A percentile compares a stretch with the other conserved stretches of the same genome.
Conservation (phyloP, 441 rosid species). For the Pelargonium australe region DNA sequence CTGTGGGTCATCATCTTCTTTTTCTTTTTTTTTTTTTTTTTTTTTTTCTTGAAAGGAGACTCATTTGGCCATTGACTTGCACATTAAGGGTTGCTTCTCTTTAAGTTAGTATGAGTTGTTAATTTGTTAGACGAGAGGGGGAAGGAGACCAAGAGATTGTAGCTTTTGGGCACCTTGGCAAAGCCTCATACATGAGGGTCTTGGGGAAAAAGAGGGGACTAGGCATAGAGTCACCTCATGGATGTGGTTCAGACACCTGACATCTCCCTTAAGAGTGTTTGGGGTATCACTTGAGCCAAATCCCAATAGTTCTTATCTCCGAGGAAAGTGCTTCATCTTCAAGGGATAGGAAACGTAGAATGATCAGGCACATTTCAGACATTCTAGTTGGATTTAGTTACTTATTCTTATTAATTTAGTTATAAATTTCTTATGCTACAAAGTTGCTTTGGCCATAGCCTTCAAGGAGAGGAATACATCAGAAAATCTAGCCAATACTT, state of each 20-base stretch:
- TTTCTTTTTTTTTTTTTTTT: neutral
- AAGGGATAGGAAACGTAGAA: neutral
- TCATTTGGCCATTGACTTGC: neutral
- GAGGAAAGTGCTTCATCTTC: neutral
- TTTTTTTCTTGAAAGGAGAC: neutral
- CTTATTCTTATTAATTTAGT: neutral
- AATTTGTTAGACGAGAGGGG: neutral
- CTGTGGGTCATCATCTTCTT: too few relatives aligned
- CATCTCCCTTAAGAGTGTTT: too few relatives aligned
- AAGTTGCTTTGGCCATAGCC: neutral
- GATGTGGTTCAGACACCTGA: neutral
- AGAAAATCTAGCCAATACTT: neutral
- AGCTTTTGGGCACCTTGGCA: neutral
- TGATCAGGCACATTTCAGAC: neutral
- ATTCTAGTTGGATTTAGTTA: neutral
- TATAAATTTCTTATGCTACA: neutral
- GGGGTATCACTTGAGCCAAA: neutral
- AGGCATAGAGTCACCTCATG: neutral
- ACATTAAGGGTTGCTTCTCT: neutral
- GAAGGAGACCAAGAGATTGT: neutral
- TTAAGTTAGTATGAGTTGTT: neutral
- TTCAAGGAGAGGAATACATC: neutral
- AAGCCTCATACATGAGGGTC: neutral
- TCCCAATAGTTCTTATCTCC: neutral
- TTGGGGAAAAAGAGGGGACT: neutral